Evolutionary conservation across 2,329 filamentous ascomycete species (phyloP).

Genomic region (Dichotomopilus funicola): DNA sequence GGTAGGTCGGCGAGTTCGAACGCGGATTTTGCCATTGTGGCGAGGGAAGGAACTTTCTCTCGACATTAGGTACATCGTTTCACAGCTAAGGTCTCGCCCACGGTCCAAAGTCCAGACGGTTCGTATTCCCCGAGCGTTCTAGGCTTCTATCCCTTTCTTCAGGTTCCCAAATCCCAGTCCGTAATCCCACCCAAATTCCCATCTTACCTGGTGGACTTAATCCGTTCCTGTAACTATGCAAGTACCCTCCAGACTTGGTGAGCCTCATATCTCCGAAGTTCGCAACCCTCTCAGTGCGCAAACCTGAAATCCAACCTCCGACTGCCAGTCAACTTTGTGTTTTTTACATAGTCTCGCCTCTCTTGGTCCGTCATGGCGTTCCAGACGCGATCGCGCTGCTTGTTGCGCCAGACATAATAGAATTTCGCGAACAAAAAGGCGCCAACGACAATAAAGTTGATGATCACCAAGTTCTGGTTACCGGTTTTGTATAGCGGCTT

Average conservation of each 20-base stretch:
- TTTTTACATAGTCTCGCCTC: slow-evolving; percentile 19
- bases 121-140: too few species aligned
- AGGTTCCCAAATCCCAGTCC: not conserved
- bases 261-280: not conserved
- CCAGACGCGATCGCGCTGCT: slow-evolving; percentile 41
- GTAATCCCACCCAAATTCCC: not conserved
- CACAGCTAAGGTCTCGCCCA: not conserved
- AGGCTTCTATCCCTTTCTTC: not conserved
- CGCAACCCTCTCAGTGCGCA: not conserved
- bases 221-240: too few species aligned
- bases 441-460: slow-evolving; percentile 43
- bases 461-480: slow-evolving; percentile 46
- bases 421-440: slow-evolving; percentile 45
- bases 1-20: slow-evolving; percentile 64
- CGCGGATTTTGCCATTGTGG: slow-evolving; percentile 53
- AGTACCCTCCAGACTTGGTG: not conserved
- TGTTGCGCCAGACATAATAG: slow-evolving; percentile 48
- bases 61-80: slow-evolving; percentile 2
- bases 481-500: slow-evolving; percentile 48
- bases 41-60: slow-evolving; percentile 22
- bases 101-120: too few species aligned
- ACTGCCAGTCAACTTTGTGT: not conserved
- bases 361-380: slow-evolving; percentile 17
- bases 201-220: not conserved
- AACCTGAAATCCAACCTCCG: not conserved